phyloP scores from a whole-genome alignment of 108 stramenopile genomes.

The Nitzschia sp. region DNA sequence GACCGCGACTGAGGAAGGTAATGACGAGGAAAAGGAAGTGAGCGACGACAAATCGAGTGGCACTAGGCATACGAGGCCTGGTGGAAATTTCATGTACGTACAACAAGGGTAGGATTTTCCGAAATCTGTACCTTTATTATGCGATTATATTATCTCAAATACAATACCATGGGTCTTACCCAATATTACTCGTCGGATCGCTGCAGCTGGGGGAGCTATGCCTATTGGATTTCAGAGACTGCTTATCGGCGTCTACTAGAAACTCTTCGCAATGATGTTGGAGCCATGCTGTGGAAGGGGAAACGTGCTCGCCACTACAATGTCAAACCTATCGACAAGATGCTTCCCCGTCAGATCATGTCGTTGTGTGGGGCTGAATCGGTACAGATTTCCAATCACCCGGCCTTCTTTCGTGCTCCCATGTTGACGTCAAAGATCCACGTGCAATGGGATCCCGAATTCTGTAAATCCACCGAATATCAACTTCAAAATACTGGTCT shows the following conservation, averaged over 20 bases:
- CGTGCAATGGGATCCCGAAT: constrained; percentile 73
- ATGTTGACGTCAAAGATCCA: constrained; percentile 87
- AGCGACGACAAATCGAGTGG: constrained; percentile 16
- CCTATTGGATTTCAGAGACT: constrained; percentile 70
- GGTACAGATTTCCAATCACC: constrained; percentile 63
- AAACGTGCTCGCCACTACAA: constrained; percentile 72
- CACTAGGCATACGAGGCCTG: constrained; percentile 46
- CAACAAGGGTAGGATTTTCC: too few relatives aligned
- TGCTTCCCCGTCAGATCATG: constrained; percentile 66
- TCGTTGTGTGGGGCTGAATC: constrained; percentile 35
- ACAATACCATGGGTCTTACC: too few relatives aligned
- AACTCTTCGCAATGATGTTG: constrained; percentile 72
- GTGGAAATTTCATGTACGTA: constrained; percentile 65
- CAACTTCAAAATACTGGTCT: constrained; percentile 51
- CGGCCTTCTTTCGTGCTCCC: constrained; percentile 83
- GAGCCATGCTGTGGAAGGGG: constrained; percentile 82
- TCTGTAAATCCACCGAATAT: constrained; percentile 73
- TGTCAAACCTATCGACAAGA: constrained; percentile 86
- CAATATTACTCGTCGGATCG: too few relatives aligned
- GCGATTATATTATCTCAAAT: too few relatives aligned
- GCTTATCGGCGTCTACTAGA: constrained; percentile 60
- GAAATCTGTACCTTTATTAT: too few relatives aligned
- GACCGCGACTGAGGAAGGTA: neutral
- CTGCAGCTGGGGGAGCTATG: constrained; percentile 74
- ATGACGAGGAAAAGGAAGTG: neutral